A percentile compares a stretch with the other conserved stretches of the same genome.
Evolutionary conservation across 805 yeast species (phyloP).

Genomic region (Saccharomycopsis amapae): DNA sequence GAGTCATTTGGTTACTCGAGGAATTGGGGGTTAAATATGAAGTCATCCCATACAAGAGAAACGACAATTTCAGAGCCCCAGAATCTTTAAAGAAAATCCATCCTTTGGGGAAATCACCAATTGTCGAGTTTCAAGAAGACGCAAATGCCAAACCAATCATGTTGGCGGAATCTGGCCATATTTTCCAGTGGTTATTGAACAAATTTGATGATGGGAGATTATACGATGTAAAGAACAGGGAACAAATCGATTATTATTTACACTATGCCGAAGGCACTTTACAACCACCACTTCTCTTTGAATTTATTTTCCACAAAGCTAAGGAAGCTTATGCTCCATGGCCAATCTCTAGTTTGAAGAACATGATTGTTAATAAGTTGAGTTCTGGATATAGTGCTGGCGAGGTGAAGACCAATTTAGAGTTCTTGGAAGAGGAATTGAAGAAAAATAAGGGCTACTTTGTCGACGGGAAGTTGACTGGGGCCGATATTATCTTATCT

Average conservation of each 20-base stretch:
- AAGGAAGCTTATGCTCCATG: slow-evolving; percentile 38
- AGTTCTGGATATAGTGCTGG: slow-evolving; percentile 42
- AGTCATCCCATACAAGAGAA: slow-evolving; percentile 45
- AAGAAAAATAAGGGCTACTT: slow-evolving; percentile 34
- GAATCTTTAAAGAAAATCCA: slow-evolving; percentile 44
- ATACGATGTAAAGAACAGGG: slow-evolving; percentile 36
- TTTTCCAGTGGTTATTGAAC: slow-evolving; percentile 43
- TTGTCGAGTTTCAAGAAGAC: slow-evolving; percentile 40
- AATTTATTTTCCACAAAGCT: slow-evolving; percentile 32
- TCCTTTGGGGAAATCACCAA: slow-evolving; percentile 60
- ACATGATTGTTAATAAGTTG: slow-evolving; percentile 37
- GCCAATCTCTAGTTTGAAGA: slow-evolving; percentile 39
- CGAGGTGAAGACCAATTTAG: slow-evolving; percentile 37
- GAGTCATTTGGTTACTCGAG: slow-evolving; percentile 61
- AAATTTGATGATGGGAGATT: slow-evolving; percentile 42
- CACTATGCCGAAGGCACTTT: slow-evolving; percentile 60
- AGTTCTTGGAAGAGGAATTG: slow-evolving; percentile 36
- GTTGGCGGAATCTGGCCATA: slow-evolving; percentile 56
- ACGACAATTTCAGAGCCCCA: slow-evolving; percentile 42
- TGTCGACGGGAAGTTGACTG: slow-evolving; percentile 45
- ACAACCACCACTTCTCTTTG: slow-evolving; percentile 40
- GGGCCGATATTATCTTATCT: slow-evolving; percentile 48
- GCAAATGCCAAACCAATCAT: slow-evolving; percentile 26
- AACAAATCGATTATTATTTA: slow-evolving; percentile 42
- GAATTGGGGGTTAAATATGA: slow-evolving; percentile 49